phyloP scores from a whole-genome alignment of 2,329 filamentous ascomycete species.

The Trichoderma sp. region DNA sequence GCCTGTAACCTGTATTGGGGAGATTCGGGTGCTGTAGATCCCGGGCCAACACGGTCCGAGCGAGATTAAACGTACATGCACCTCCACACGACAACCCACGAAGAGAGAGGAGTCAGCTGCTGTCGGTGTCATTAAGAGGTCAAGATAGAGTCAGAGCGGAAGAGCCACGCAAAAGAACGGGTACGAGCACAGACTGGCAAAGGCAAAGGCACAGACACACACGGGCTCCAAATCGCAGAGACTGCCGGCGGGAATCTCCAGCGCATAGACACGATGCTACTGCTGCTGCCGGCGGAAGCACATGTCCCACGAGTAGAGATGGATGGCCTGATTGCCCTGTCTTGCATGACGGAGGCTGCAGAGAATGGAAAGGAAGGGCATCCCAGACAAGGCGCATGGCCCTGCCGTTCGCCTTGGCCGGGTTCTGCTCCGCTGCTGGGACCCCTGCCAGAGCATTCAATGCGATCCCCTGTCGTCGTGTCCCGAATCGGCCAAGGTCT shows the following conservation, averaged over 20 bases:
- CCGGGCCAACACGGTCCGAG: conserved; percentile 9
- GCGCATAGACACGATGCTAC: not conserved
- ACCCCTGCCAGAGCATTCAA: conserved; percentile 6
- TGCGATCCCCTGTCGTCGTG: conserved; percentile 12
- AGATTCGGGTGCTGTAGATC: conserved; percentile 7
- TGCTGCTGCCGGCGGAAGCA: not conserved
- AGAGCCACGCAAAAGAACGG: not conserved
- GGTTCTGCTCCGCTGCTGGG: conserved; percentile 12
- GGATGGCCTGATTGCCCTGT: conserved; percentile 11
- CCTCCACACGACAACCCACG: conserved; percentile 1
- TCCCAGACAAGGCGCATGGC: not conserved
- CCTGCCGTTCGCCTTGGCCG: conserved; percentile 14
- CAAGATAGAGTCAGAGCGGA: not conserved
- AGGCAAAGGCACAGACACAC: conserved; percentile 10
- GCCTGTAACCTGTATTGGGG: not conserved
- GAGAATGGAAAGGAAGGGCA: not conserved
- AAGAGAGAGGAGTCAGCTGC: not conserved
- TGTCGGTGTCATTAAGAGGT: not conserved
- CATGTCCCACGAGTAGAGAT: not conserved
- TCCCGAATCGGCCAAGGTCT: conserved; percentile 10
- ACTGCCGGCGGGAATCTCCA: not conserved
- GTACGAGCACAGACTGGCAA: not conserved
- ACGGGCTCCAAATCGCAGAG: not conserved
- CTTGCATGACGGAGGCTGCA: conserved; percentile 16
- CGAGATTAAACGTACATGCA: conserved; percentile 14